Conservation (phyloP, 148 eudicot genomes). For the Vaccinium darrowii region DNA sequence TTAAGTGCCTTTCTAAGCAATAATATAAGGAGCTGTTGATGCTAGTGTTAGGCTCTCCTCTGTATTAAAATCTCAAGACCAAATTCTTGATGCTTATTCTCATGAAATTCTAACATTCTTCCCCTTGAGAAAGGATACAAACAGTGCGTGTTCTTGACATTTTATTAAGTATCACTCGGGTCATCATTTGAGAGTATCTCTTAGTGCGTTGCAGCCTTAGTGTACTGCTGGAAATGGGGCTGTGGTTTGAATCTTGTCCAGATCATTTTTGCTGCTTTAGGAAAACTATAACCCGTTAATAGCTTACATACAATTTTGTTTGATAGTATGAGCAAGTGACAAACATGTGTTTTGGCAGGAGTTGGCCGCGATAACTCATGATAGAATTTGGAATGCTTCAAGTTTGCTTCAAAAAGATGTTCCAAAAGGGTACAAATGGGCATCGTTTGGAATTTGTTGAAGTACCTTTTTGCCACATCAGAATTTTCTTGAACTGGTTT, state of each 20-base stretch:
- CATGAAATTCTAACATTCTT: not conserved
- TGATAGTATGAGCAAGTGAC: not conserved
- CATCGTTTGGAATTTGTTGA: not conserved
- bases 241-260: not conserved
- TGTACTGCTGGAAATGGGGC: conserved; percentile 4
- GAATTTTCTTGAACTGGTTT: conserved; percentile 14
- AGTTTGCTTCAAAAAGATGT: conserved; percentile 1
- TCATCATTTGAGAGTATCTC: not conserved
- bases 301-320: not conserved
- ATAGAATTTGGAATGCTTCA: not conserved
- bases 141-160: not conserved
- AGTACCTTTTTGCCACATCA: not conserved
- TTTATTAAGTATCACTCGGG: not conserved
- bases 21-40: not conserved
- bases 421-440: not conserved
- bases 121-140: not conserved
- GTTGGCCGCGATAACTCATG: not conserved
- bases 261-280: not conserved
- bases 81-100: not conserved
- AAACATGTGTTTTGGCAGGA: not conserved
- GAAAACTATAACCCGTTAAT: conserved; percentile 3
- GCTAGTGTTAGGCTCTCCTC: not conserved
- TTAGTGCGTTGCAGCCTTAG: not conserved
- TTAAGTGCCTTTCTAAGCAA: not conserved
- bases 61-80: not conserved